Percentiles rank a stretch among this genome's conserved stretches.
Evolutionary conservation across 1,284 basidiomycete genomes (phyloP).

Genomic region (Ganoderma resinaceum): DNA sequence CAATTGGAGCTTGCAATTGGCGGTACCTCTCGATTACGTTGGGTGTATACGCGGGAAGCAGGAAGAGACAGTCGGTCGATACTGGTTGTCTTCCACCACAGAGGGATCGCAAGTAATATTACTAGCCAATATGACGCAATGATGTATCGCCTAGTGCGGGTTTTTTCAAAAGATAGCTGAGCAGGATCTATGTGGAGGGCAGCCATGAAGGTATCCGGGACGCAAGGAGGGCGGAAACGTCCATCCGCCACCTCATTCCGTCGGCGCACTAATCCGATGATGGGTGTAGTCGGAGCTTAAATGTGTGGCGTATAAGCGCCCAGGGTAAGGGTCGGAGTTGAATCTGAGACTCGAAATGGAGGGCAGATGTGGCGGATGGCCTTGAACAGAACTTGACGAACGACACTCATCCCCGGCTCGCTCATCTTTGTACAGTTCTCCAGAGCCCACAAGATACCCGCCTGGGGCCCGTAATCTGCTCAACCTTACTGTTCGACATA

Average conservation of each 20-base stretch:
- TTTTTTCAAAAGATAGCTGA: constrained; percentile 60
- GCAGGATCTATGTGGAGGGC: constrained; percentile 19
- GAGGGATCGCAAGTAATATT: constrained; percentile 76
- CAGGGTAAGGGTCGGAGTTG: neutral
- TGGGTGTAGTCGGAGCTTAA: neutral
- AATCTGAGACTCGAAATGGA: neutral
- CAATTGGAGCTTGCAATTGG: neutral
- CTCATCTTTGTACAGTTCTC: constrained; percentile 24
- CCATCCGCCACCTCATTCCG: constrained; percentile 18
- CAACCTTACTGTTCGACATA: constrained; percentile 29
- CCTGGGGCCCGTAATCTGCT: constrained; percentile 19
- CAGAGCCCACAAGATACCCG: constrained; percentile 30
- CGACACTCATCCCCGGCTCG: constrained; percentile 25
- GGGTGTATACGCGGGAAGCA: constrained; percentile 61
- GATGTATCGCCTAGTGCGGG: constrained; percentile 58
- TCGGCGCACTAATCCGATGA: constrained; percentile 13
- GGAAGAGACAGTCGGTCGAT: constrained; percentile 84
- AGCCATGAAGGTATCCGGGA: constrained; percentile 17
- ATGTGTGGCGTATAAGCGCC: neutral
- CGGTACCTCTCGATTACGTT: constrained; percentile 48
- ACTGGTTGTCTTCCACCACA: constrained; percentile 91
- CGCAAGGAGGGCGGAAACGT: constrained; percentile 5
- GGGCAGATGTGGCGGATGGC: constrained; percentile 14
- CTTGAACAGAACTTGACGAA: constrained; percentile 22
- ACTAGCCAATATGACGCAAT: constrained; percentile 79